Conservation (phyloP, 2,329 filamentous ascomycete genomes). For the Ophiostoma sp. region DNA sequence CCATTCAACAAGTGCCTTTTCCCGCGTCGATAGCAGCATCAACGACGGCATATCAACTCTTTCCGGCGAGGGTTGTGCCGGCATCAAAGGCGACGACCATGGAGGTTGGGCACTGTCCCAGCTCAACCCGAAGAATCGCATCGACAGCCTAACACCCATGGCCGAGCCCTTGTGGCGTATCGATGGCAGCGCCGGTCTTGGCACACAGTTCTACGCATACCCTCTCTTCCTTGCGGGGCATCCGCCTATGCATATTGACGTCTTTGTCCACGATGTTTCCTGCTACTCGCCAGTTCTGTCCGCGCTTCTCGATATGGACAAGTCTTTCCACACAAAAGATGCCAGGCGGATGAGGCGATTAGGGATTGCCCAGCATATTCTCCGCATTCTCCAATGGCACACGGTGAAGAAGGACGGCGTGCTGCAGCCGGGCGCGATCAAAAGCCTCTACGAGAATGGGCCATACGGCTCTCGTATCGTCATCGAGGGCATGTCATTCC, state of each 20-base stretch:
- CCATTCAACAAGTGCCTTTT: slow-evolving; percentile 54
- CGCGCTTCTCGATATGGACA: slow-evolving; percentile 44
- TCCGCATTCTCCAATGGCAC: slow-evolving; percentile 51
- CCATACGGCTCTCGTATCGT: slow-evolving; percentile 57
- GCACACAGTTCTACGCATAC: slow-evolving; percentile 53
- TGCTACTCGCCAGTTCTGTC: slow-evolving; percentile 37
- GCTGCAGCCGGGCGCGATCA: slow-evolving; percentile 31
- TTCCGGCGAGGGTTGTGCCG: background rate
- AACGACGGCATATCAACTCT: background rate
- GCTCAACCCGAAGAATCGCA: slow-evolving; percentile 57
- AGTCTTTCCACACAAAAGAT: slow-evolving; percentile 53
- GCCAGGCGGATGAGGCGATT: slow-evolving; percentile 43
- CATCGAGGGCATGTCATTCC: slow-evolving; percentile 46
- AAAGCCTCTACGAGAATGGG: slow-evolving; percentile 40
- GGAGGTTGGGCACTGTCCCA: slow-evolving; percentile 45
- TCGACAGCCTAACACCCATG: slow-evolving; percentile 49
- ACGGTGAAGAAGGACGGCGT: slow-evolving; percentile 34
- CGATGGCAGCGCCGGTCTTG: slow-evolving; percentile 53
- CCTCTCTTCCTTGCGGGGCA: slow-evolving; percentile 45
- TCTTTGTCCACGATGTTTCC: slow-evolving; percentile 51
- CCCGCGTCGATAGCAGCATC: slow-evolving; percentile 5
- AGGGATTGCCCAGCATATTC: slow-evolving; percentile 49
- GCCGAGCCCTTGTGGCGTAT: slow-evolving; percentile 50
- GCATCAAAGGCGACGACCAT: background rate
- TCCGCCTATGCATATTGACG: slow-evolving; percentile 52